Conservation (phyloP, 2,329 filamentous ascomycete species). For the Neofusicoccum sp. region DNA sequence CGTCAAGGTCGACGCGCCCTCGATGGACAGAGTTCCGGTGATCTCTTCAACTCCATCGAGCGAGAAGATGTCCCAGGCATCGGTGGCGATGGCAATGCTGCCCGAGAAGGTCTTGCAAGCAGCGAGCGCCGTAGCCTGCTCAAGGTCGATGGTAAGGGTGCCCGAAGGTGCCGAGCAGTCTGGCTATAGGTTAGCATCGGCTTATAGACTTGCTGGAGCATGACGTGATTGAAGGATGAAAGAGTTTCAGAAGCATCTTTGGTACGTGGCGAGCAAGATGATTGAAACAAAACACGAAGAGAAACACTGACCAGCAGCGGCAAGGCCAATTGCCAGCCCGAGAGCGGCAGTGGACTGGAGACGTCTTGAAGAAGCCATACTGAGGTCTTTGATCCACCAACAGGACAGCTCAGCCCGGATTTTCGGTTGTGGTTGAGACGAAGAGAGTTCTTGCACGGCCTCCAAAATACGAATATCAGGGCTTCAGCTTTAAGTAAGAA, state of each 20-base stretch:
- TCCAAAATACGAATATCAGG: background rate
- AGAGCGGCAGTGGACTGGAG: conserved; percentile 12
- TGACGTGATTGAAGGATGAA: no score
- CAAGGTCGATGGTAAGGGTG: background rate
- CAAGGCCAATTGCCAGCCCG: background rate
- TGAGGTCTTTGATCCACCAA: background rate
- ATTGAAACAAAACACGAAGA: no score
- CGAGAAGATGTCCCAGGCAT: background rate
- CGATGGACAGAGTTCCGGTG: conserved; percentile 6
- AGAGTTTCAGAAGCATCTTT: no score
- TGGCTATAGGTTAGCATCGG: background rate
- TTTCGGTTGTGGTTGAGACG: background rate
- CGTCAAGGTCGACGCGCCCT: conserved; percentile 2
- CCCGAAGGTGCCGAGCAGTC: conserved; percentile 8
- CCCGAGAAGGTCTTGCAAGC: conserved; percentile 10
- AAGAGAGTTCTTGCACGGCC: conserved; percentile 10
- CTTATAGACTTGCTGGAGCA: background rate
- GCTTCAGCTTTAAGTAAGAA: background rate
- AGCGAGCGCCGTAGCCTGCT: background rate
- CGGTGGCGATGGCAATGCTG: conserved; percentile 27
- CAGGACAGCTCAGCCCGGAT: background rate
- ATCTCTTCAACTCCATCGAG: conserved; percentile 14
- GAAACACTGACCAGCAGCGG: background rate
- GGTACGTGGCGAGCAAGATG: no score
- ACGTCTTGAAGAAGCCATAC: conserved; percentile 8